Conservation (phyloP, 768 basidiomycete species). For the Termitomyces sp. region DNA sequence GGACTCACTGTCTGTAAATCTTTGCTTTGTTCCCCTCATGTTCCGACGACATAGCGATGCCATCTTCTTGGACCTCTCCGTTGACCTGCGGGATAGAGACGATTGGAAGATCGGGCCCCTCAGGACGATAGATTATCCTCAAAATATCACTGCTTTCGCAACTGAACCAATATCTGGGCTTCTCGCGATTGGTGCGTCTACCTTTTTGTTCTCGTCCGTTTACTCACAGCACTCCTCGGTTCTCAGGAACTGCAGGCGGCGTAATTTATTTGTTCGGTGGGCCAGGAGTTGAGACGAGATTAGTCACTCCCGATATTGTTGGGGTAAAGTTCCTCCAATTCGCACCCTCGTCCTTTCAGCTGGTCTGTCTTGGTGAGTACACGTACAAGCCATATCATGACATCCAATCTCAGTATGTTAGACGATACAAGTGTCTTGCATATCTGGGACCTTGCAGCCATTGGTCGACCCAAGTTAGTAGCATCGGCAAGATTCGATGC, state of each 20-base stretch:
- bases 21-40: conserved; percentile 34
- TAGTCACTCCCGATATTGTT: conserved; percentile 43
- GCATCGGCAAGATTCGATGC: conserved; percentile 47
- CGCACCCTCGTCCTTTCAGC: conserved; percentile 46
- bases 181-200: conserved; percentile 54
- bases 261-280: conserved; percentile 64
- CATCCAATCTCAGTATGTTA: conserved; percentile 16
- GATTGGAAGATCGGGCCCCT: conserved; percentile 59
- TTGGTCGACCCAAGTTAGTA: conserved; percentile 51
- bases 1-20: not conserved
- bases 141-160: conserved; percentile 51
- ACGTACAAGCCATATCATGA: not conserved
- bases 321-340: conserved; percentile 63
- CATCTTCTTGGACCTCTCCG: conserved; percentile 50
- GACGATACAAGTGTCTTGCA: conserved; percentile 56
- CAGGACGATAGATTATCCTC: conserved; percentile 44
- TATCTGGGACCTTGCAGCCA: conserved; percentile 55
- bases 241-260: conserved; percentile 64
- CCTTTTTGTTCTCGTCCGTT: not conserved
- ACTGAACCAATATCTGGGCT: conserved; percentile 59
- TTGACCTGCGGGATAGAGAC: conserved; percentile 48
- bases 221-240: not conserved
- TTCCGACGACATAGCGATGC: conserved; percentile 35
- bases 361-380: conserved; percentile 60
- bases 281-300: conserved; percentile 54